Evolutionary conservation across 176 grass and related monocot species (phyloP), one percentile per base, ranked within the genome.

Genomic region (Ampelocalamus luodianensis): DNA sequence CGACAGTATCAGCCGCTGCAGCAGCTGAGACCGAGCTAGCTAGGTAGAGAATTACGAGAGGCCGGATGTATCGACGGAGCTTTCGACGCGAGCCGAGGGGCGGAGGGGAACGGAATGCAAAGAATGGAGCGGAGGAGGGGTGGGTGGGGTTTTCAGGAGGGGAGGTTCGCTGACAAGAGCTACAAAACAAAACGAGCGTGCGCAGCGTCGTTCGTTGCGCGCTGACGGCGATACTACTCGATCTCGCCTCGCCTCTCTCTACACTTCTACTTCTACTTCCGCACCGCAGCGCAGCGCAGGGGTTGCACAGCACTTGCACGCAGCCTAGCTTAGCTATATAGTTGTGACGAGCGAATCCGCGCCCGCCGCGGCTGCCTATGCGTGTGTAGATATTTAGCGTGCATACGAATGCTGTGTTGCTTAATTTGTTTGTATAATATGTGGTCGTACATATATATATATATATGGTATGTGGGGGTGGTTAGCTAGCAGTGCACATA

Each of bases 131-230:
- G 17, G 67, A 79, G 11, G 79, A 32, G n/a, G 44, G 75, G 87
- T 77, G 82, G 88, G 78, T 81, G 86, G 58, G 91, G 79, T 87
- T 82, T 82, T 93, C 83, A 86, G 90, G 77, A 85, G 70, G 75
- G 82, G 87, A 93, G 94, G 94, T 96, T 96, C 94, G 68, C 72
- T 83, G 91, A 88, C 94, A 96, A 96, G 85, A 77, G 91, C 94
- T 91, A 96, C 3, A 48, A 79, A 93, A 96, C 94, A 96, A 96
- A 85, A 84, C 65, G 59, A 10, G 87, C 77, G 90, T 83, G 89
- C 79, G 89, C 79, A 85, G 76, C 87, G 88, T 89, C 11, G 10
- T 96, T 34, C 32, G 88, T 93, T 93, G 80, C 72, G 62, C 76
- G 78, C 86, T 91, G 91, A 95, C 89, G 90, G 88, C 81, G 93